These are phyloP conservation scores for Amphichorda felina DNA, from an alignment of 2,329 filamentous ascomycete genomes.

Conservation along the genomic window DNA sequence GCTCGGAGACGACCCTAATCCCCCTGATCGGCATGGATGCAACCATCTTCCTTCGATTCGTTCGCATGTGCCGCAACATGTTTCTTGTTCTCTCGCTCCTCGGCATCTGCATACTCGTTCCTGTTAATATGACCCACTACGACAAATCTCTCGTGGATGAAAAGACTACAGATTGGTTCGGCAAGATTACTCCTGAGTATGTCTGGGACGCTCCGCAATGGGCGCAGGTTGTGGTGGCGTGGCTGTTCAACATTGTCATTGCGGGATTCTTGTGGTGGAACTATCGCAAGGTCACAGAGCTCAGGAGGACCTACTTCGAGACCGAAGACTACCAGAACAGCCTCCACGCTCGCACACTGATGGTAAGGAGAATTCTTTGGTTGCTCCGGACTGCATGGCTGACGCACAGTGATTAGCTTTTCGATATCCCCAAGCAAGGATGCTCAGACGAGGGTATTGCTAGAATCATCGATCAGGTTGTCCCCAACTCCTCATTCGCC, in stretches of 20 bases:
- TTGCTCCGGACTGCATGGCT: not conserved
- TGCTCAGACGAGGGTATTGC: slow-evolving; percentile 80
- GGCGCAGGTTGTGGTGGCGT: slow-evolving; percentile 47
- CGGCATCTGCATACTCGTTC: slow-evolving; percentile 68
- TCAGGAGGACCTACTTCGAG: slow-evolving; percentile 73
- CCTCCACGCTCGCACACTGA: slow-evolving; percentile 62
- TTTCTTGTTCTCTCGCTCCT: slow-evolving; percentile 63
- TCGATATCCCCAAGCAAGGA: slow-evolving; percentile 68
- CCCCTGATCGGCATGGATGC: slow-evolving; percentile 86
- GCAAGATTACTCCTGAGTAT: slow-evolving; percentile 46
- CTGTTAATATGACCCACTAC: slow-evolving; percentile 54
- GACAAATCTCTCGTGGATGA: slow-evolving; percentile 11
- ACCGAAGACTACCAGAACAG: slow-evolving; percentile 81
- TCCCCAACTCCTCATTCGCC: slow-evolving; percentile 67
- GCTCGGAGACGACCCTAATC: slow-evolving; percentile 65
- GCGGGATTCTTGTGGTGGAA: slow-evolving; percentile 83
- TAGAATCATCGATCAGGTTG: slow-evolving; percentile 68
- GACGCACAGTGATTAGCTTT: slow-evolving; percentile 40
- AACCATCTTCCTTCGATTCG: slow-evolving; percentile 78
- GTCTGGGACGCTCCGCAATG: slow-evolving; percentile 42
- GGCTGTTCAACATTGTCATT: slow-evolving; percentile 62
- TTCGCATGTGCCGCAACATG: slow-evolving; percentile 85
- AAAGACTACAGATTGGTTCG: slow-evolving; percentile 30
- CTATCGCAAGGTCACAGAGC: slow-evolving; percentile 58
- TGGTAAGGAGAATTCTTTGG: slow-evolving; percentile 30